These are phyloP conservation scores for Penicillium aurantiogriseum DNA, from an alignment of 2,329 filamentous ascomycete genomes.

Conservation along the genomic window DNA sequence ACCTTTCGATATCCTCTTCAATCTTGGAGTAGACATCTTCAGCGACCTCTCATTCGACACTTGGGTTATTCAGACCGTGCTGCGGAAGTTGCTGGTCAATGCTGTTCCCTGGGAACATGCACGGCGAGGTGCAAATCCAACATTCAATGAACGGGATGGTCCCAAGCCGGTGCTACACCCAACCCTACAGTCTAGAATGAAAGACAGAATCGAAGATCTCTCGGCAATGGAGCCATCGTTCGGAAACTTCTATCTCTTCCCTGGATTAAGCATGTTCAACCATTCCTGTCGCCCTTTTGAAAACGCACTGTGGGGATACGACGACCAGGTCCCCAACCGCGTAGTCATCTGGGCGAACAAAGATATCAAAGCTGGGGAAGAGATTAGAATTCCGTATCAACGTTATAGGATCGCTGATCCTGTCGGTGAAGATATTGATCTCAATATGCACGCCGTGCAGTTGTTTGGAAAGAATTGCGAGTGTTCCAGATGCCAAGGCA, in stretches of 20 bases:
- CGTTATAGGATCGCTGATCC: slow-evolving; percentile 1
- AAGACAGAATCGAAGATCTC: background rate
- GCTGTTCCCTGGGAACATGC: slow-evolving; percentile 32
- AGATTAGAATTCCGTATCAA: slow-evolving; percentile 28
- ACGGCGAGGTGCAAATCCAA: slow-evolving; percentile 13
- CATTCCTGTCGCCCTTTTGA: slow-evolving; percentile 19
- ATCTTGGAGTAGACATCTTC: slow-evolving; percentile 39
- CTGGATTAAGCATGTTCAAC: slow-evolving; percentile 36
- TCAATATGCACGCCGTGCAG: slow-evolving; percentile 6
- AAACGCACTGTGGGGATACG: slow-evolving; percentile 35
- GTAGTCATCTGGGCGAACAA: slow-evolving; percentile 30
- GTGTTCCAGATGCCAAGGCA: slow-evolving; percentile 7
- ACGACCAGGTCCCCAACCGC: slow-evolving; percentile 29
- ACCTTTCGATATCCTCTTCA: slow-evolving; percentile 37
- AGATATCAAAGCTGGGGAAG: slow-evolving; percentile 25
- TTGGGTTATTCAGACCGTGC: slow-evolving; percentile 36
- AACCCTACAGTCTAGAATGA: slow-evolving; percentile 9
- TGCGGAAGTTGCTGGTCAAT: slow-evolving; percentile 34
- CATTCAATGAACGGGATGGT: slow-evolving; percentile 2
- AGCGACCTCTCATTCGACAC: slow-evolving; percentile 39
- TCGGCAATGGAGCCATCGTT: slow-evolving; percentile 24
- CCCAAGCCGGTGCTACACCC: slow-evolving; percentile 11
- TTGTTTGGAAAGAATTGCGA: slow-evolving; percentile 19
- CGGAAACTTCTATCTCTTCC: slow-evolving; percentile 32
- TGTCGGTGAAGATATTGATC: background rate